phyloP scores from a whole-genome alignment of 2,329 filamentous ascomycete genomes.

The Fusarium redolens region DNA sequence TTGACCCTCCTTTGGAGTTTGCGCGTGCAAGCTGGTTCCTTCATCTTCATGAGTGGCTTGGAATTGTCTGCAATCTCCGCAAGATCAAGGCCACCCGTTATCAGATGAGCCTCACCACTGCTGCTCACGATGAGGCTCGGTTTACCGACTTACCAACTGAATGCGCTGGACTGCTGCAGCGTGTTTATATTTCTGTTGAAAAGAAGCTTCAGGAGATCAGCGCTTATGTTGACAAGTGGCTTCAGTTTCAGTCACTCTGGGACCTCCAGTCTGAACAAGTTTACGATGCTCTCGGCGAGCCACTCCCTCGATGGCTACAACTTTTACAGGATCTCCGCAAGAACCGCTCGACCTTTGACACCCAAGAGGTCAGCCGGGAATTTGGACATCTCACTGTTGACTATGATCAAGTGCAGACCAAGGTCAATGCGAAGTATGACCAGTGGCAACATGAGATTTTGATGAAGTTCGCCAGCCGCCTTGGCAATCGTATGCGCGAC shows the following conservation, averaged over 20 bases:
- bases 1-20: slow-evolving; percentile 92
- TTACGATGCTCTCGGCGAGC: slow-evolving; percentile 90
- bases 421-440: slow-evolving; percentile 99
- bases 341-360: slow-evolving; percentile 95
- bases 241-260: slow-evolving; percentile 98
- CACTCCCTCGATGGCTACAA: slow-evolving; percentile 92
- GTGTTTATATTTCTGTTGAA: slow-evolving; percentile 87
- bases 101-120: slow-evolving; percentile 83
- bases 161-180: slow-evolving; percentile 81
- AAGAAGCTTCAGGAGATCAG: slow-evolving; percentile 83
- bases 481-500: slow-evolving; percentile 91
- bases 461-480: slow-evolving; percentile 88
- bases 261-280: slow-evolving; percentile 96
- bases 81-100: slow-evolving; percentile 97
- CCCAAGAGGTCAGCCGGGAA: slow-evolving; percentile 89
- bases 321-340: slow-evolving; percentile 97
- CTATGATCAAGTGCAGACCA: slow-evolving; percentile 98
- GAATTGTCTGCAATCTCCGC: slow-evolving; percentile 88
- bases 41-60: slow-evolving; percentile 93
- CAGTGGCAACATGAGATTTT: slow-evolving; percentile 99
- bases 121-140: slow-evolving; percentile 71
- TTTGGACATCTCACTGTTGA: slow-evolving; percentile 97
- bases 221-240: slow-evolving; percentile 94
- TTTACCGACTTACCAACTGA: slow-evolving; percentile 88
- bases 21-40: slow-evolving; percentile 93